These are phyloP conservation scores for Symbiodinium natans DNA, from an alignment of 73 alveolate genomes.

Conservation along the genomic window DNA sequence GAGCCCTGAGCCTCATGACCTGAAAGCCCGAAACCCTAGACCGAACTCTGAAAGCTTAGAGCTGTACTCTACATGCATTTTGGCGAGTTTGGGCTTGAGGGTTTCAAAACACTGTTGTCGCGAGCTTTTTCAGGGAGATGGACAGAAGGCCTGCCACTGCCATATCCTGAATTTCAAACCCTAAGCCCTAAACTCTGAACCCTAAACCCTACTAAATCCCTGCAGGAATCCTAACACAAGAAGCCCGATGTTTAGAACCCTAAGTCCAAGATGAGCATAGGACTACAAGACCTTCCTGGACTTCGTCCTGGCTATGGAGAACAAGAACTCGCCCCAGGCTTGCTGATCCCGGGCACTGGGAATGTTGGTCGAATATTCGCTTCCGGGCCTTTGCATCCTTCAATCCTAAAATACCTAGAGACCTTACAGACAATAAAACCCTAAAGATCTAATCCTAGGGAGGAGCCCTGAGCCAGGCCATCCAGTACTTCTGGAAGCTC, in stretches of 20 bases:
- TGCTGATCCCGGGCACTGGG: background rate
- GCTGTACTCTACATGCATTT: background rate
- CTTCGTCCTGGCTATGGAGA: constrained; percentile 99
- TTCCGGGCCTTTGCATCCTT: background rate
- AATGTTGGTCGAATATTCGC: too few relatives aligned
- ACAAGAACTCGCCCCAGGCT: constrained; percentile 98
- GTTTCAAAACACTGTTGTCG: too few relatives aligned
- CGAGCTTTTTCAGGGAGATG: too few relatives aligned
- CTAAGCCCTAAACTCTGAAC: too few relatives aligned
- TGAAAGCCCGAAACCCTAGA: background rate
- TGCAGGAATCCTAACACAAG: too few relatives aligned
- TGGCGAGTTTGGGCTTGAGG: too few relatives aligned
- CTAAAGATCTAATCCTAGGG: too few relatives aligned
- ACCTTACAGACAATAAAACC: too few relatives aligned
- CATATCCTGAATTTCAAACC: background rate
- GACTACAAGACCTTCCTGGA: constrained; percentile 99
- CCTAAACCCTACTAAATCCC: too few relatives aligned
- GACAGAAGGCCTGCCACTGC: too few relatives aligned
- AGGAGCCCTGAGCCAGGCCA: constrained; percentile 91
- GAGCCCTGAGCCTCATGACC: background rate
- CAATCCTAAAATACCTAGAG: background rate
- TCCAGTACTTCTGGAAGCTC: constrained; percentile 97
- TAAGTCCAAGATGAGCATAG: too few relatives aligned
- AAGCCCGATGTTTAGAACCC: too few relatives aligned
- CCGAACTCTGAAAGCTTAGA: background rate